Base-by-base conservation (phyloP, 2,329 filamentous ascomycete species). In the Aspergillus arachidicola region DNA sequence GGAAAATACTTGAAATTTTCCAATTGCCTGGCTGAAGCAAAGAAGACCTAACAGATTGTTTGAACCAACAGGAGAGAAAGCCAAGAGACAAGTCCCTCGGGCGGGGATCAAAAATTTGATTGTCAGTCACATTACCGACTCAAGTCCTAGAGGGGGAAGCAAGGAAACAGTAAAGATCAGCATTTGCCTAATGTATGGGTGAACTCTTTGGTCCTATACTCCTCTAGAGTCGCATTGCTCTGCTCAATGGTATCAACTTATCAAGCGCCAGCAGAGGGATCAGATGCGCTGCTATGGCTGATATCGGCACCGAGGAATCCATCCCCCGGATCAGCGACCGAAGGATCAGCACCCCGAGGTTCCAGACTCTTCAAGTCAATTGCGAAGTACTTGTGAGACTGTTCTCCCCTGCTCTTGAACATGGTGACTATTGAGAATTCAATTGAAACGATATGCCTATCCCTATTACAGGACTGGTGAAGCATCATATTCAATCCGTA, bases 281-380 rank as follows among this genome's bases (percentile, higher is more conserved):
- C 38, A 41, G 38, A 41, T 41, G 38, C 38, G 38, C 38, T 41
- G 16, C 16, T 41, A 9, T 41, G 19, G 16, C 16, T 41, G 38
- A 41, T 10, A n/a, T 41, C 43, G 19, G 43, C n/a, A 57, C 21
- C 36, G 34, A 45, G 32, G 43, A 36, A 34, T 32, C 9, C 32
- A 21, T 30, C 30, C 48, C 48, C 48, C 64, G 61, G 62, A 66
- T 66, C 53, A 60, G 59, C 64, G 38, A 59, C 53, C 43, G 38
- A 61, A 48, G 41, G 62, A 64, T 65, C 61, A 62, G 59, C 61
- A 46, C 21, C 45, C 48, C 51, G 58, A 57, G 51, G 57, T 55
- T 64, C 62, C 61, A 66, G 63, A 60, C 63, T 65, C n/a, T 58
- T 32, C 46, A 19, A 21, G 21, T 28, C 30, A 11, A 56, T 45